These are phyloP conservation scores for Colletotrichum sp. DNA, from an alignment of 2,329 filamentous ascomycete genomes.

Conservation along the genomic window DNA sequence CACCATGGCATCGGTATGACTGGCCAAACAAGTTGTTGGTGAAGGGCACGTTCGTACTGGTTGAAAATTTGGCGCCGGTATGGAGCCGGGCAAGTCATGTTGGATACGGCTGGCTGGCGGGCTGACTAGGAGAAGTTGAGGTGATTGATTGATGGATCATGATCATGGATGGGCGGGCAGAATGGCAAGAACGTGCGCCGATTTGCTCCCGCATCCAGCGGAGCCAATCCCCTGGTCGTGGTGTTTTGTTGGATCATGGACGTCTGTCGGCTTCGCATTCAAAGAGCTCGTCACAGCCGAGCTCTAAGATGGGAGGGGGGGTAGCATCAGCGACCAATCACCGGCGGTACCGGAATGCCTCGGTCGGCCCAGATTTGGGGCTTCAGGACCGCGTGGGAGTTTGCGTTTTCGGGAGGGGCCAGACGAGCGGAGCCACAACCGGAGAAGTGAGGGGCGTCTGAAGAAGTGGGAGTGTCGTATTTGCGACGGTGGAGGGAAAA, in stretches of 20 bases:
- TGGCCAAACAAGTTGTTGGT: neutral
- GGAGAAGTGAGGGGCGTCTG: neutral
- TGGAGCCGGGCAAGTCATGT: neutral
- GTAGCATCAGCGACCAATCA: neutral
- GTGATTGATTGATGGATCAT: neutral
- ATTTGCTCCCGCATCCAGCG: conserved; percentile 16
- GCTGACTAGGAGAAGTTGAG: neutral
- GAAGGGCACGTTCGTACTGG: neutral
- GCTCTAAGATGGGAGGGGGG: neutral
- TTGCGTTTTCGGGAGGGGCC: neutral
- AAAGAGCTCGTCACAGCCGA: conserved; percentile 7
- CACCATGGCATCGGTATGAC: neutral
- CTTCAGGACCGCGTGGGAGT: conserved; percentile 5
- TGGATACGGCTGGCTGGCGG: neutral
- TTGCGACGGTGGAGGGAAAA: neutral
- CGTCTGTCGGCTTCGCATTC: conserved; percentile 2
- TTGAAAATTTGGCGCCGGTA: neutral
- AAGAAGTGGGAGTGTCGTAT: neutral
- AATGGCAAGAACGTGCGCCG: conserved; percentile 5
- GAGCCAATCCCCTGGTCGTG: neutral
- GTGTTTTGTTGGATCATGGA: conserved; percentile 2
- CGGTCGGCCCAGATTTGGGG: neutral
- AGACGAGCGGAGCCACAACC: neutral
- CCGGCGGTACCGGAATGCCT: conserved; percentile 2
- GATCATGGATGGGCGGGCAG: neutral